A percentile compares a stretch with the other conserved stretches of the same genome.
Evolutionary conservation across 192 early-diverging fungal species (phyloP).

Genomic region (Rhizoclosmatium sp.): DNA sequence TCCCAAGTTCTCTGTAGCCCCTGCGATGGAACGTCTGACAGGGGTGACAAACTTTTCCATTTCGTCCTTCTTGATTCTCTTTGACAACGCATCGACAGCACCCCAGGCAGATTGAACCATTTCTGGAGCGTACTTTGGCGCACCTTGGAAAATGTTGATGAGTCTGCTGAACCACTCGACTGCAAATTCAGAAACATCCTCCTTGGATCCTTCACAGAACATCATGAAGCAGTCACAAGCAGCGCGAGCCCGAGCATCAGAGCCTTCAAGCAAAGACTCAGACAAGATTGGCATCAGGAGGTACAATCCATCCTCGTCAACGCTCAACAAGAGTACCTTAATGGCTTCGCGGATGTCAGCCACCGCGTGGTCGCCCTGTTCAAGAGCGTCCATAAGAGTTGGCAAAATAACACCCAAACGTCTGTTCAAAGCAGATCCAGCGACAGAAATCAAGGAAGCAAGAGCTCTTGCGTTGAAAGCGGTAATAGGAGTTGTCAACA

Average conservation of each 20-base stretch:
- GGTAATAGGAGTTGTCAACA: slow-evolving; percentile 86
- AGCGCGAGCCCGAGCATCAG: slow-evolving; percentile 31
- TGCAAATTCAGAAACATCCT: slow-evolving; percentile 67
- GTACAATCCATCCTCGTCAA: slow-evolving; percentile 85
- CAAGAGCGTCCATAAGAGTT: slow-evolving; percentile 82
- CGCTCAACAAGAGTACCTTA: slow-evolving; percentile 72
- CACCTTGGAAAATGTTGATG: slow-evolving; percentile 73
- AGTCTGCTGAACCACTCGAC: slow-evolving; percentile 84
- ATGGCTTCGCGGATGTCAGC: slow-evolving; percentile 79
- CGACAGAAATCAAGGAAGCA: slow-evolving; percentile 87
- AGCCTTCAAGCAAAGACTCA: slow-evolving; percentile 60
- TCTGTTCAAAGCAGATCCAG: slow-evolving; percentile 83
- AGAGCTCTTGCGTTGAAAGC: slow-evolving; percentile 93
- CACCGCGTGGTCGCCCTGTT: slow-evolving; percentile 68
- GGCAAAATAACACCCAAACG: slow-evolving; percentile 82
- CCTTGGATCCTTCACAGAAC: slow-evolving; percentile 73
- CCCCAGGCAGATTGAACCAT: slow-evolving; percentile 79
- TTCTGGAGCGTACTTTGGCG: slow-evolving; percentile 40
- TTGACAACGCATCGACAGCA: slow-evolving; percentile 82
- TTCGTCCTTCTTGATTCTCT: slow-evolving; percentile 88
- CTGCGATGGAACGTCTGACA: slow-evolving; percentile 70
- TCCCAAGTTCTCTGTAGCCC: slow-evolving; percentile 58
- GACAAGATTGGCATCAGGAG: slow-evolving; percentile 80
- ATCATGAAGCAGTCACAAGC: slow-evolving; percentile 69
- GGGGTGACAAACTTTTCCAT: slow-evolving; percentile 78